Conservation (phyloP, 305 asterid species). For the Solanum chacoense region DNA sequence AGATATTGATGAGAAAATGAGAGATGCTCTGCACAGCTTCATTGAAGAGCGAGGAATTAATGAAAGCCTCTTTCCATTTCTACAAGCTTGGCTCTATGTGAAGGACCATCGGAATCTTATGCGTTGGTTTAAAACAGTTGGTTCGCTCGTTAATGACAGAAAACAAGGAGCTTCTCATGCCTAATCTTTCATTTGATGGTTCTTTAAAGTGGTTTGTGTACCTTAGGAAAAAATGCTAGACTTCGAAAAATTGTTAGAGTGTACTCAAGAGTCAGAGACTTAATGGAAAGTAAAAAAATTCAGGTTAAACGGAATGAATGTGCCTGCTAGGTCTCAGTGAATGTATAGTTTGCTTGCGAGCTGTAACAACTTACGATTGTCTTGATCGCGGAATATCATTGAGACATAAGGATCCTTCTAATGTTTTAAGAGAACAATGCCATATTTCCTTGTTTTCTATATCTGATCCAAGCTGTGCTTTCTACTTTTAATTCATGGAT, state of each 20-base stretch:
- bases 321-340: not conserved
- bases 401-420: not conserved
- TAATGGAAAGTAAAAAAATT: not conserved
- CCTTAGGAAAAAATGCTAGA: not conserved
- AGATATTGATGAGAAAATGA: slow-evolving; percentile 5
- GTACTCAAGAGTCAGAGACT: not conserved
- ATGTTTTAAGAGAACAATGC: not conserved
- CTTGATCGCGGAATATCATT: not conserved
- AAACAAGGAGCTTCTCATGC: not conserved
- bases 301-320: not conserved
- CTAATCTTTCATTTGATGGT: not conserved
- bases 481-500: not conserved
- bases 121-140: slow-evolving; percentile 11
- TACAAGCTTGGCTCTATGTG: slow-evolving; percentile 98
- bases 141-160: not conserved
- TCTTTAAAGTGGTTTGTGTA: not conserved
- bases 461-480: not conserved
- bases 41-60: slow-evolving; percentile 81
- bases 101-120: slow-evolving; percentile 69
- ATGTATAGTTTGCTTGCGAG: not conserved
- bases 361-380: not conserved
- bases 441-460: not conserved
- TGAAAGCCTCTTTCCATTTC: slow-evolving; percentile 63
- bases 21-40: slow-evolving; percentile 6
- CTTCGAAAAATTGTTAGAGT: not conserved